phyloP scores from a whole-genome alignment of 306 rosid genomes.

The Cicer pinnatifidum region DNA sequence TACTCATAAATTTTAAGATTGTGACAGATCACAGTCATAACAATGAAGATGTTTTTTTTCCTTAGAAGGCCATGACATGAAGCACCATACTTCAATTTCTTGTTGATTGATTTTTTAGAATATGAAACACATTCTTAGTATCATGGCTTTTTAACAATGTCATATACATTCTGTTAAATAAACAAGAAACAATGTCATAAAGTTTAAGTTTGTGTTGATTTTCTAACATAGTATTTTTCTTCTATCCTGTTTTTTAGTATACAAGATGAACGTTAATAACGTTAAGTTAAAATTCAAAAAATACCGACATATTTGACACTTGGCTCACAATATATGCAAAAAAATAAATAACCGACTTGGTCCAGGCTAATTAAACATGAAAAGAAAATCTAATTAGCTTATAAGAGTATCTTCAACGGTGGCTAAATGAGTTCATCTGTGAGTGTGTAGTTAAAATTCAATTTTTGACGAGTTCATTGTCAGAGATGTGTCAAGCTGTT shows the following conservation, averaged over 20 bases:
- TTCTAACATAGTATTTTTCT: constrained; percentile 23
- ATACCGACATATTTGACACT: too few relatives aligned
- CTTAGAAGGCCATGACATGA: constrained; percentile 20
- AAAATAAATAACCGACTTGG: too few relatives aligned
- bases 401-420: too few relatives aligned
- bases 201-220: constrained; percentile 8
- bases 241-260: background rate
- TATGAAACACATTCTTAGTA: constrained; percentile 21
- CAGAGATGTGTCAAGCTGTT: too few relatives aligned
- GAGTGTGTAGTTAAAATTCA: too few relatives aligned
- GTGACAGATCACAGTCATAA: background rate
- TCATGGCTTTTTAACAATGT: background rate
- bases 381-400: too few relatives aligned
- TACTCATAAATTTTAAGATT: constrained; percentile 1
- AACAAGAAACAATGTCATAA: background rate
- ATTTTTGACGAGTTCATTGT: too few relatives aligned
- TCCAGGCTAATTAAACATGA: too few relatives aligned
- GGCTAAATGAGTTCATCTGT: too few relatives aligned
- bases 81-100: constrained; percentile 26
- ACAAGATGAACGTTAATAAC: too few relatives aligned
- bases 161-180: background rate
- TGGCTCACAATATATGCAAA: too few relatives aligned
- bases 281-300: too few relatives aligned
- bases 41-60: constrained; percentile 31
- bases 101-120: constrained; percentile 36